phyloP scores from a whole-genome alignment of 768 basidiomycete genomes.

The Lentinula guzmanii region DNA sequence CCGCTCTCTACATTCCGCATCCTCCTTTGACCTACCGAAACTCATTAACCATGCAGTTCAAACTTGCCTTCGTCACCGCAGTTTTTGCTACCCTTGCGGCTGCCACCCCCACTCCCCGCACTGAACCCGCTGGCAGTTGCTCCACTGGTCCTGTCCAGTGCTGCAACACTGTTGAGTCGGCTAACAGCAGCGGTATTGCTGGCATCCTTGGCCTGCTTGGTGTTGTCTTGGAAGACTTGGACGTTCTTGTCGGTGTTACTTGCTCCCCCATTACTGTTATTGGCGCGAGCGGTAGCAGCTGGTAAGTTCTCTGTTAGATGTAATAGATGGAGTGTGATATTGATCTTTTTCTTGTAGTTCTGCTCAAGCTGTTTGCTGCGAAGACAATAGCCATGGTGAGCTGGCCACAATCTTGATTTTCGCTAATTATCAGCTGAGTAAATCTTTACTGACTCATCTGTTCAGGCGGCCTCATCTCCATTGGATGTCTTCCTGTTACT shows the following conservation, averaged over 20 bases:
- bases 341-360: neutral
- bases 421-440: too few species aligned
- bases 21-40: neutral
- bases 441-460: neutral
- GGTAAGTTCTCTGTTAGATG: neutral
- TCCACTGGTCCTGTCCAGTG: slow-evolving; percentile 4
- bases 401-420: neutral
- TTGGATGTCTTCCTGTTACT: neutral
- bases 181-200: neutral
- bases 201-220: slow-evolving; percentile 1
- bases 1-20: neutral
- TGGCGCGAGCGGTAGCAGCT: neutral
- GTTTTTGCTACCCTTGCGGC: neutral
- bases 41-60: neutral
- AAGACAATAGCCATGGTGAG: neutral
- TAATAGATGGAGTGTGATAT: neutral
- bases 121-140: neutral
- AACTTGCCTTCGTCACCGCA: neutral
- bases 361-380: neutral
- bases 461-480: neutral
- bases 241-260: slow-evolving; percentile 4
- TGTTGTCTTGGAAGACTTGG: slow-evolving; percentile 5
- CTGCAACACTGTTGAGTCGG: slow-evolving; percentile 4
- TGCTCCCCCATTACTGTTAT: slow-evolving; percentile 10
- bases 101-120: neutral